These are phyloP conservation scores for Bacidia gigantensis DNA, from an alignment of 495 filamentous ascomycete genomes.

Conservation along the genomic window DNA sequence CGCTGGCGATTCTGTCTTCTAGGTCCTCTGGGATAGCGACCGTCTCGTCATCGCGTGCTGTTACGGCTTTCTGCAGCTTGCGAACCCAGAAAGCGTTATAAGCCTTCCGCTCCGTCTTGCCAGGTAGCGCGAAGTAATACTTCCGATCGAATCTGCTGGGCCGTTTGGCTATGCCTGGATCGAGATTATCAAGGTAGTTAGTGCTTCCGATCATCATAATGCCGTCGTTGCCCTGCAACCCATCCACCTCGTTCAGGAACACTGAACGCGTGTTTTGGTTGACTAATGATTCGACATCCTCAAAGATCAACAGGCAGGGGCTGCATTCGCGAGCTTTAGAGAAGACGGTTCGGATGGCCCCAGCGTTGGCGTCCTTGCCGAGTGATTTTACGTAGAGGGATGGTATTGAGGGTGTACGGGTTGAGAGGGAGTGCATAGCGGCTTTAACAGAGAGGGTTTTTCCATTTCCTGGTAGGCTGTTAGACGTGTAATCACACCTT, in stretches of 20 bases:
- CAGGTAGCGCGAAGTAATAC: constrained; percentile 45
- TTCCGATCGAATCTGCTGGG: constrained; percentile 53
- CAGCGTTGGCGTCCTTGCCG: constrained; percentile 26
- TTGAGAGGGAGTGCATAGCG: constrained; percentile 43
- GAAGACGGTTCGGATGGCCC: constrained; percentile 35
- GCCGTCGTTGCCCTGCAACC: constrained; percentile 50
- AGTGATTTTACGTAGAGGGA: constrained; percentile 43
- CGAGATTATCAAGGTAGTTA: constrained; percentile 45
- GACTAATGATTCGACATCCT: constrained; percentile 54
- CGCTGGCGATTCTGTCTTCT: constrained; percentile 37
- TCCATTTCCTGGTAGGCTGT: constrained; percentile 42
- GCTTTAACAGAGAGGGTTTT: constrained; percentile 59
- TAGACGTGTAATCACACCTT: no score
- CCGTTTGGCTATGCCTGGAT: constrained; percentile 48
- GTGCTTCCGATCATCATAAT: constrained; percentile 54
- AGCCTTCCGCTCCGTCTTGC: constrained; percentile 34
- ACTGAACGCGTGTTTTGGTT: constrained; percentile 38
- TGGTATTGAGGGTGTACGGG: constrained; percentile 25
- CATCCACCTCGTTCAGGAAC: constrained; percentile 62
- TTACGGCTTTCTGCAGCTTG: constrained; percentile 41
- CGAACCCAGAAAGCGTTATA: constrained; percentile 45
- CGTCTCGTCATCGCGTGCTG: no score
- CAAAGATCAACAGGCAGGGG: constrained; percentile 42
- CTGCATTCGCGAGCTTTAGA: constrained; percentile 29
- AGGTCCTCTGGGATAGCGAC: constrained; percentile 43